Evolutionary conservation across 352 stramenopile genomes (phyloP).

Genomic region (Plasmopara viticola): DNA sequence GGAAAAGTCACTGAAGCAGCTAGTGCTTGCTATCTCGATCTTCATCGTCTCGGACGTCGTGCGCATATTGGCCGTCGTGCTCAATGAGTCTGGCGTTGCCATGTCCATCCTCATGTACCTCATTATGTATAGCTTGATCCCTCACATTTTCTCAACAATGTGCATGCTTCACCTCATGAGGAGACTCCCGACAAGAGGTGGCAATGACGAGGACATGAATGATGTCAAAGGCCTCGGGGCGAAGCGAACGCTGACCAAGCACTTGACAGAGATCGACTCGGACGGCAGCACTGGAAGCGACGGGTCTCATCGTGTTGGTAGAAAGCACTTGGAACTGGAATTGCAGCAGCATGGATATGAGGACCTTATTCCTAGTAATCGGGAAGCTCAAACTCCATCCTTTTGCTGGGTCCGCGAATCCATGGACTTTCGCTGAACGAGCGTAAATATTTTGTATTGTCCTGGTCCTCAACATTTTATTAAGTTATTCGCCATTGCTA

Average conservation of each 20-base stretch:
- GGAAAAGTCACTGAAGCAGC: conserved; percentile 73
- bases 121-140: conserved; percentile 71
- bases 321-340: conserved; percentile 18
- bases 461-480: conserved; percentile 4
- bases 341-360: conserved; percentile 13
- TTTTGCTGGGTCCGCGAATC: conserved; percentile 35
- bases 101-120: conserved; percentile 61
- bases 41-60: conserved; percentile 71
- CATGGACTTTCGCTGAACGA: conserved; percentile 21
- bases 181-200: conserved; percentile 32
- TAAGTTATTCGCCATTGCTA: conserved; percentile 34
- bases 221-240: conserved; percentile 14
- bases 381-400: conserved; percentile 23
- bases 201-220: conserved; percentile 13
- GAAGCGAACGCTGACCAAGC: conserved; percentile 50
- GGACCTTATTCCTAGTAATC: conserved; percentile 17
- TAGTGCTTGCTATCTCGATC: conserved; percentile 75
- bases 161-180: conserved; percentile 88
- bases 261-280: conserved; percentile 42
- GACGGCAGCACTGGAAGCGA: conserved; percentile 29
- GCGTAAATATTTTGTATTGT: conserved; percentile 14
- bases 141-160: conserved; percentile 80
- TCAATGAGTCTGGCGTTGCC: conserved; percentile 45
- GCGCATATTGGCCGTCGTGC: conserved; percentile 54
- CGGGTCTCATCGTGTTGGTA: conserved; percentile 9